A percentile compares a stretch with the other conserved stretches of the same genome.
phyloP scores from a whole-genome alignment of 73 alveolate genomes.

The Paramecium caudatum region DNA sequence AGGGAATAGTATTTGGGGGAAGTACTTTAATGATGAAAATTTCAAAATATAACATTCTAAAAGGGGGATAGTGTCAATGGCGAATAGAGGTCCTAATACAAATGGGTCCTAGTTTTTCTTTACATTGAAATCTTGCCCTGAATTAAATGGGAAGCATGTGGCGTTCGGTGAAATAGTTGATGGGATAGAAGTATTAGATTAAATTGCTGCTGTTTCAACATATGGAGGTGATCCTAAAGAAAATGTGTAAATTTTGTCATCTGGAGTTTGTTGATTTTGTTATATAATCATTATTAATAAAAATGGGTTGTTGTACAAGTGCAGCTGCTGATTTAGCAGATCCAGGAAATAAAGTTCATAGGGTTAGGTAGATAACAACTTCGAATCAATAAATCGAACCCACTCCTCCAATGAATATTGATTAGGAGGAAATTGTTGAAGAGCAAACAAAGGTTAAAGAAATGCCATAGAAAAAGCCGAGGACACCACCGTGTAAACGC shows the following conservation, averaged over 20 bases:
- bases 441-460: neutral
- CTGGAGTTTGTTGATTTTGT: slow-evolving; percentile 11
- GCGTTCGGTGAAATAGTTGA: slow-evolving; percentile 81
- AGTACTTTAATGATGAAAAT: slow-evolving; percentile 78
- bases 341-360: neutral
- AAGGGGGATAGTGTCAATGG: slow-evolving; percentile 88
- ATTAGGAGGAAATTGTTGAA: neutral
- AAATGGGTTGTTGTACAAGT: slow-evolving; percentile 35
- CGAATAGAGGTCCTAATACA: slow-evolving; percentile 93
- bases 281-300: too few relatives aligned
- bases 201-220: slow-evolving; percentile 59
- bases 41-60: slow-evolving; percentile 77
- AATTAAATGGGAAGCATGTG: slow-evolving; percentile 79
- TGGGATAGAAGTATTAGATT: slow-evolving; percentile 81
- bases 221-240: slow-evolving; percentile 64
- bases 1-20: slow-evolving; percentile 80
- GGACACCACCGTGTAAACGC: neutral
- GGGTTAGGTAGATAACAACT: neutral
- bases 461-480: neutral
- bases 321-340: neutral
- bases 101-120: slow-evolving; percentile 93
- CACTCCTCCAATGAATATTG: neutral
- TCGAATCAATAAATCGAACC: neutral
- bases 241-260: neutral
- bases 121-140: slow-evolving; percentile 77